Evolutionary conservation across 2,329 filamentous ascomycete genomes (phyloP).

Genomic region (Colletotrichum camelliae): DNA sequence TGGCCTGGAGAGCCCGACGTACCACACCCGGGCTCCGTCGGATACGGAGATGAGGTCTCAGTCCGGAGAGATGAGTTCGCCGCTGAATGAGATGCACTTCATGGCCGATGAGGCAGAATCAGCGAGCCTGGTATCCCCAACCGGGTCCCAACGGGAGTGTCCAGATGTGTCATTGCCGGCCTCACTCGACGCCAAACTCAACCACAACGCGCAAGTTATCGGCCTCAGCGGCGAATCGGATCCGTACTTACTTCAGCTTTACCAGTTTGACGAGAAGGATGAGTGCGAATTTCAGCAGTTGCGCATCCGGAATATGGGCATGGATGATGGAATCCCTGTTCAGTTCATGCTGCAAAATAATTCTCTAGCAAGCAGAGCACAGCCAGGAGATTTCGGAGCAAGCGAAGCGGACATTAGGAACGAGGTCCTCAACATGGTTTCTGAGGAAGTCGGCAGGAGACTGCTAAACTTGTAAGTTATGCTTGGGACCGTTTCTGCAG

Average conservation of each 20-base stretch:
- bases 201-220: conserved; percentile 8
- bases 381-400: not conserved
- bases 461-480: not conserved
- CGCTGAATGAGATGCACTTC: not conserved
- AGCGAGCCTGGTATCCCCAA: not conserved
- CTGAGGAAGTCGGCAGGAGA: not conserved
- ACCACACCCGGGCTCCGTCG: not conserved
- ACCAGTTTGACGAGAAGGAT: conserved; percentile 2
- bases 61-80: not conserved
- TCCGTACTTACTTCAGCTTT: not conserved
- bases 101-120: not conserved
- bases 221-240: conserved; percentile 15
- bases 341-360: conserved; percentile 16
- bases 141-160: not conserved
- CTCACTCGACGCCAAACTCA: not conserved
- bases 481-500: rapidly evolving
- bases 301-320: conserved; percentile 4
- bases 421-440: not conserved
- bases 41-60: not conserved
- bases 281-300: conserved; percentile 11
- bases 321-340: not conserved
- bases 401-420: not conserved
- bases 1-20: not conserved
- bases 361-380: conserved; percentile 1
- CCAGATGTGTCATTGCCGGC: not conserved